Conservation (phyloP, 1,139 yeast species). For the Saccharomycopsis phalli region DNA sequence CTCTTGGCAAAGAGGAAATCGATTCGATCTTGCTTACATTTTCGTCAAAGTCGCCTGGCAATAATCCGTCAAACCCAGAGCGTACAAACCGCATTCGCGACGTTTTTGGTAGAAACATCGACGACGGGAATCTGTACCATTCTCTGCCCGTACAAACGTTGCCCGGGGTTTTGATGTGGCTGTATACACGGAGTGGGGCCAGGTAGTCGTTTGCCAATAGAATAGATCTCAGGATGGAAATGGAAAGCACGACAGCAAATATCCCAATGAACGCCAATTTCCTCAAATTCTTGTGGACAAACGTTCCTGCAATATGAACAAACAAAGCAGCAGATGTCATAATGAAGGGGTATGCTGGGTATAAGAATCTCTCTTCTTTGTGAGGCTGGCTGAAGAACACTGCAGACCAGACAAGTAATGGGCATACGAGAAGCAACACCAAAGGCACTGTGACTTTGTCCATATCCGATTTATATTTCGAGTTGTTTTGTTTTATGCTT, state of each 20-base stretch:
- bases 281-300: neutral
- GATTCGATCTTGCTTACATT: constrained; percentile 26
- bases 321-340: constrained; percentile 55
- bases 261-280: constrained; percentile 14
- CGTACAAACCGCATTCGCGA: constrained; percentile 56
- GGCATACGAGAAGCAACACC: constrained; percentile 29
- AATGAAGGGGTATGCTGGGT: constrained; percentile 72
- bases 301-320: neutral
- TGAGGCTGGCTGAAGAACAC: constrained; percentile 75
- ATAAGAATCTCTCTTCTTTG: constrained; percentile 86
- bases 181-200: constrained; percentile 47
- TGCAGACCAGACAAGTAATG: constrained; percentile 54
- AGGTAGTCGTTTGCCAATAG: constrained; percentile 51
- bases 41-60: constrained; percentile 81
- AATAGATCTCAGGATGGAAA: constrained; percentile 31
- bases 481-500: constrained; percentile 4
- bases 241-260: constrained; percentile 24
- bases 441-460: neutral
- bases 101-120: constrained; percentile 62
- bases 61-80: constrained; percentile 76
- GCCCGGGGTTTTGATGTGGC: constrained; percentile 22
- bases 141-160: constrained; percentile 86
- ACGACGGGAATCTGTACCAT: constrained; percentile 90
- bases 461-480: neutral
- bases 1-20: constrained; percentile 39